Base-by-base conservation (phyloP, 1,284 basidiomycete species). In the Ganoderma sp. region DNA sequence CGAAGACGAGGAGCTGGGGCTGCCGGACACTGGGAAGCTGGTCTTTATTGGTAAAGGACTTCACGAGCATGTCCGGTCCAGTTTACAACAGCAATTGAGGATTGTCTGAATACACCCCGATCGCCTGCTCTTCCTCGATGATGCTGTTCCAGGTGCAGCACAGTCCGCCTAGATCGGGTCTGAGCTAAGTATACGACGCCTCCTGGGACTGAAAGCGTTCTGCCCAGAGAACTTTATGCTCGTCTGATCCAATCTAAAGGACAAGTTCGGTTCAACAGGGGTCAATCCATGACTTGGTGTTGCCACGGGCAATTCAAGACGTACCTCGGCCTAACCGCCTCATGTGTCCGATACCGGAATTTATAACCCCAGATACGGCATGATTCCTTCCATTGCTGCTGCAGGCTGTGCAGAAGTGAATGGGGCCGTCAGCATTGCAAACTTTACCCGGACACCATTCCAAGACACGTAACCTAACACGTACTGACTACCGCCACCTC, bases 21-120 rank as follows among this genome's bases (percentile, higher is more conserved):
- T 87, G 45, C 85, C 87, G 0, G 85, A 86, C 58, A 79, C 78
- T 48, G 93, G 94, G 19, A 96, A 96, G 80, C 75, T 98, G 37
- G 93, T 97, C 1, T 84, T 98, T 67, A 97, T 98, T 66, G 96
- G 96, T 10, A 91, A 90, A 73, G 92, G 93, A 1, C 78, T 97
- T 54, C 80, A 84, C 67, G 84, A 85, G 67, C 73, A 69, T 14
- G 86, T 90, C 37, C 80, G 87, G 64, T 71, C 74, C 67, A 91
- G 88, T 75, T 78, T 92, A 43, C 78, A 85, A 68, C 68, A 61
- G 22, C 72, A 77, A 28, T 57, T 77, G 52, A 25, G 54, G n/a
- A 63, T 66, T 37, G 64, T 42, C 17, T 70, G 56, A 67, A 52
- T 60, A 52, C 63, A 63, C n/a, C 45, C 15, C 37, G 15, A 7